Conservation (phyloP, 768 basidiomycete genomes). For the Amanita molliuscula region DNA sequence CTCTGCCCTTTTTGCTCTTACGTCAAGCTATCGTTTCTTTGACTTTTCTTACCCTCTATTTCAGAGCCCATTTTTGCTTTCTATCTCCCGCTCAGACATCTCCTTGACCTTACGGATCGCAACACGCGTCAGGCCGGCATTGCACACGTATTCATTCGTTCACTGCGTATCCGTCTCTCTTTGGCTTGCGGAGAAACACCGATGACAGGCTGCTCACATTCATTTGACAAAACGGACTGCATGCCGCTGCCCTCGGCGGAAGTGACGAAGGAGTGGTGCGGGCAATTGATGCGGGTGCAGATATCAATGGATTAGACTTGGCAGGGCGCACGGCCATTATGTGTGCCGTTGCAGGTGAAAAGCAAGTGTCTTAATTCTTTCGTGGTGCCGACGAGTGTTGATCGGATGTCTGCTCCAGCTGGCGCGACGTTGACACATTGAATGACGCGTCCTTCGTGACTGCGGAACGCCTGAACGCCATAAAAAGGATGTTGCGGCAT, state of each 20-base stretch:
- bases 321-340: constrained; percentile 55
- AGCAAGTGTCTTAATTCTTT: constrained; percentile 30
- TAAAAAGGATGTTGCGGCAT: constrained; percentile 44
- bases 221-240: constrained; percentile 32
- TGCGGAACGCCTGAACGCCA: constrained; percentile 41
- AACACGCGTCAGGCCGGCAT: background rate
- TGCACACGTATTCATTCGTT: background rate
- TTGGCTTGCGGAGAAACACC: background rate
- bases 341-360: constrained; percentile 62
- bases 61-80: background rate
- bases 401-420: constrained; percentile 27
- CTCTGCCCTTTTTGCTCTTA: background rate
- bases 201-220: constrained; percentile 18
- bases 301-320: constrained; percentile 56
- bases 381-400: constrained; percentile 1
- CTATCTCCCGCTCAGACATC: background rate
- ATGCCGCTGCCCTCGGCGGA: constrained; percentile 47
- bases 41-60: constrained; percentile 5
- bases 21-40: background rate
- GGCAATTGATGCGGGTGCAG: constrained; percentile 49
- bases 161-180: constrained; percentile 1
- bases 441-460: constrained; percentile 62
- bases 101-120: background rate
- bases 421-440: constrained; percentile 54
- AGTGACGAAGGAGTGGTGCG: constrained; percentile 41